phyloP scores from a whole-genome alignment of 305 asterid genomes.

The Plantago rigida region DNA sequence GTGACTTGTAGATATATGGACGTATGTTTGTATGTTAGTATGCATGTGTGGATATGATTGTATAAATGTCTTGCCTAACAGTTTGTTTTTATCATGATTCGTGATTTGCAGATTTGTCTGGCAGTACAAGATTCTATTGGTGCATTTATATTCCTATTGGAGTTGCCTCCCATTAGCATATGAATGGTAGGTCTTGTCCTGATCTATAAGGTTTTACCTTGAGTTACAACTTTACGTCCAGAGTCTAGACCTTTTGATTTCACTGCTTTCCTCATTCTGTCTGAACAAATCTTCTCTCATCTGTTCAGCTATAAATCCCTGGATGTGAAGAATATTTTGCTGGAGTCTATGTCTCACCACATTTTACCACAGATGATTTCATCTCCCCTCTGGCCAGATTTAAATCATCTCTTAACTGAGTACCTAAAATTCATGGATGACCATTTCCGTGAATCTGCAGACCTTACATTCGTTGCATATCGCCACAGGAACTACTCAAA shows the following conservation, averaged over 20 bases:
- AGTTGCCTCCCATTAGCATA: slow-evolving; percentile 75
- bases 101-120: slow-evolving; percentile 58
- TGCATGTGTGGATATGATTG: background rate
- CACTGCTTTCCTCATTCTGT: slow-evolving; percentile 17
- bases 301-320: slow-evolving; percentile 70
- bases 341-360: slow-evolving; percentile 87
- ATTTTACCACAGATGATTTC: slow-evolving; percentile 86
- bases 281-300: slow-evolving; percentile 24
- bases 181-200: slow-evolving; percentile 50
- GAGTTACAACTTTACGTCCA: slow-evolving; percentile 9
- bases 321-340: slow-evolving; percentile 93
- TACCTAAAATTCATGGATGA: slow-evolving; percentile 88
- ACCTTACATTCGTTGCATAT: slow-evolving; percentile 89
- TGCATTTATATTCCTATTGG: slow-evolving; percentile 94
- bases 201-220: slow-evolving; percentile 8
- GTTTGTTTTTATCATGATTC: slow-evolving; percentile 21
- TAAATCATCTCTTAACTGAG: slow-evolving; percentile 52
- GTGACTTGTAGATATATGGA: background rate
- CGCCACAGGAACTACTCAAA: slow-evolving; percentile 92
- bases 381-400: slow-evolving; percentile 80
- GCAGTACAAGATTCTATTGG: slow-evolving; percentile 80
- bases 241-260: slow-evolving; percentile 6
- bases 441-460: slow-evolving; percentile 90
- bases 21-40: background rate
- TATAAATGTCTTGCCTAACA: background rate